These are phyloP conservation scores for Lasiodiplodia gonubiensis DNA, from an alignment of 2,329 filamentous ascomycete species.

Conservation along the genomic window DNA sequence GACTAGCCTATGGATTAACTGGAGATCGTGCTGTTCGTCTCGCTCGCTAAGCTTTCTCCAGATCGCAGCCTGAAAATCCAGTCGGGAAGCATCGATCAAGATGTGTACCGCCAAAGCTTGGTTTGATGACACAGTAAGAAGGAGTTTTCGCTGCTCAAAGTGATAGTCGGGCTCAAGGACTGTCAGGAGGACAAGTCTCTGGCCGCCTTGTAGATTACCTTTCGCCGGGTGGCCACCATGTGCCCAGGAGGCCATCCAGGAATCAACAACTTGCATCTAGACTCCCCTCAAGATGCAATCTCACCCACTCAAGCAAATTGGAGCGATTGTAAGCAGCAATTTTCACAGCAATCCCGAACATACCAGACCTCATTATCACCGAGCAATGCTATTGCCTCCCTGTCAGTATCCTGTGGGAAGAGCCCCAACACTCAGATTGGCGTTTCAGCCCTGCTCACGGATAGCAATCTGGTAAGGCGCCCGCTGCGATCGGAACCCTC, in stretches of 20 bases:
- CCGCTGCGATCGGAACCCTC: not conserved
- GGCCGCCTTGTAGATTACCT: not conserved
- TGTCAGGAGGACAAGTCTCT: not conserved
- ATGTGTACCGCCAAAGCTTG: not conserved
- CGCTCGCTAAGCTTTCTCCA: not conserved
- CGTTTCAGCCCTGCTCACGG: constrained; percentile 5
- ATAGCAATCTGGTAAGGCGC: not conserved
- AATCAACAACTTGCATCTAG: not conserved
- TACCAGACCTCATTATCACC: not conserved
- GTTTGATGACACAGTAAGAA: not conserved
- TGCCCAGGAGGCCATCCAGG: not conserved
- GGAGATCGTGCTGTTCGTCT: not conserved
- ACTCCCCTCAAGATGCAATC: not conserved
- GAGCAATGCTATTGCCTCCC: not conserved
- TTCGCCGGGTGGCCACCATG: not conserved
- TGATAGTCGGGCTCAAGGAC: not conserved
- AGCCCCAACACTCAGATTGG: not conserved
- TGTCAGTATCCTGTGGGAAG: not conserved
- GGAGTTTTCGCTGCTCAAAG: not conserved
- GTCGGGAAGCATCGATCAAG: not conserved
- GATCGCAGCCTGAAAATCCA: not conserved
- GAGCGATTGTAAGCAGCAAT: not conserved
- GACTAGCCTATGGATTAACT: not conserved
- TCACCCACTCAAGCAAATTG: not conserved
- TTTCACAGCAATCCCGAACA: not conserved